Percentiles rank a stretch among this genome's conserved stretches.
Evolutionary conservation across 1,284 basidiomycete genomes (phyloP).

Genomic region (Ceratobasidium sp.): DNA sequence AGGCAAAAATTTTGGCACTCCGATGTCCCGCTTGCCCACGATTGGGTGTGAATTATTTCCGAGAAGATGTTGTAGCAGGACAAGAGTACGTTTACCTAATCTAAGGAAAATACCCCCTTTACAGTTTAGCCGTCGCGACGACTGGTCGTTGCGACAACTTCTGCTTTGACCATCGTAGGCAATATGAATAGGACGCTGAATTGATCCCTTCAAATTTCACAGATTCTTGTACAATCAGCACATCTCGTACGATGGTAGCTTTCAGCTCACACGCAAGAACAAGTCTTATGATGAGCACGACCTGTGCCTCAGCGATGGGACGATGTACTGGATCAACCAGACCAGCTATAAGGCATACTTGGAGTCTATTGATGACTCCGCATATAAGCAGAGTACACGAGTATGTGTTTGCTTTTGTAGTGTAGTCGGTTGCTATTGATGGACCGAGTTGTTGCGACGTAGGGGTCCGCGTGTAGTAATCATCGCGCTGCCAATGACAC

Average conservation of each 20-base stretch:
- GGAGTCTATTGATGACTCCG: neutral
- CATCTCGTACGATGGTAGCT: conserved; percentile 8
- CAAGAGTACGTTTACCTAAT: neutral
- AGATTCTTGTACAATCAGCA: neutral
- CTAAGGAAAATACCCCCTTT: too few species aligned
- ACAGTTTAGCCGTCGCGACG: too few species aligned
- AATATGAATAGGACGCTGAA: too few species aligned
- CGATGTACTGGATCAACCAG: neutral
- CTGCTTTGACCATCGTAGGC: too few species aligned
- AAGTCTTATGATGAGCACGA: neutral
- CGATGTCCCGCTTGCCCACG: conserved; percentile 6
- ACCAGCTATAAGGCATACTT: neutral
- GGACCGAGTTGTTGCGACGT: neutral
- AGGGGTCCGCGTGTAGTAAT: conserved; percentile 1
- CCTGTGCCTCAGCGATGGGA: neutral
- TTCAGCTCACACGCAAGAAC: conserved; percentile 4
- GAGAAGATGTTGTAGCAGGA: neutral
- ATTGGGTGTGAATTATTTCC: neutral
- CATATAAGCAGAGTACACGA: neutral
- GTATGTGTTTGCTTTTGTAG: neutral
- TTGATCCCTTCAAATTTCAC: too few species aligned
- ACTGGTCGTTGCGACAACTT: too few species aligned
- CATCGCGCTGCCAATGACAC: neutral
- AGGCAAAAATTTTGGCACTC: neutral
- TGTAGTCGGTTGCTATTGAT: too few species aligned